A percentile compares a stretch with the other conserved stretches of the same genome.
Conservation (phyloP, 371 early-diverging fungal species). For the Basidiobolus meristosporus region DNA sequence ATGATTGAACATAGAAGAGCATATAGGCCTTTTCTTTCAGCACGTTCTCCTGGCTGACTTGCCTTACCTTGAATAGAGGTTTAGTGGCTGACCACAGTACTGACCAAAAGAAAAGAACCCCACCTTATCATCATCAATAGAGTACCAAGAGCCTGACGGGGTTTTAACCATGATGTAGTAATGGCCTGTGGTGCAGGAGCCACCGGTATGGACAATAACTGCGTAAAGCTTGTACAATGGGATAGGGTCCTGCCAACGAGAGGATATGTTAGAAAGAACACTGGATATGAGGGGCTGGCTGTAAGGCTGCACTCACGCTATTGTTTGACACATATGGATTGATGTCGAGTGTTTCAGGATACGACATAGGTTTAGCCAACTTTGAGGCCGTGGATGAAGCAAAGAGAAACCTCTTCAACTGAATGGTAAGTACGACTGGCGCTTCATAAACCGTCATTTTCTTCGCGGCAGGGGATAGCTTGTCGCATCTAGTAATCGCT, state of each 20-base stretch:
- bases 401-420: conserved; percentile 67
- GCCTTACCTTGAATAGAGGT: too few relatives aligned
- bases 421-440: conserved; percentile 48
- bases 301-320: too few relatives aligned
- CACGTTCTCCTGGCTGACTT: conserved; percentile 38
- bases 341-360: conserved; percentile 18
- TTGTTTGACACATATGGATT: too few relatives aligned
- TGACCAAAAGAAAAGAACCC: too few relatives aligned
- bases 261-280: too few relatives aligned
- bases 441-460: conserved; percentile 48
- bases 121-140: conserved; percentile 74
- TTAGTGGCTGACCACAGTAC: too few relatives aligned
- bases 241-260: too few relatives aligned
- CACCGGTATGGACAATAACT: conserved; percentile 62
- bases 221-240: conserved; percentile 52
- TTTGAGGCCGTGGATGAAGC: too few relatives aligned
- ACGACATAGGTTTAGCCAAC: conserved; percentile 23
- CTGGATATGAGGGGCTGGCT: too few relatives aligned
- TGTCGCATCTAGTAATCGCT: too few relatives aligned
- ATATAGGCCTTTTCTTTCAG: conserved; percentile 60
- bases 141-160: conserved; percentile 51
- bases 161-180: conserved; percentile 61
- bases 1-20: conserved; percentile 64
- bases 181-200: conserved; percentile 54
- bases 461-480: conserved; percentile 55